These are phyloP conservation scores for Sedum album DNA, from an alignment of 164 flowering plant genomes.

Conservation along the genomic window DNA sequence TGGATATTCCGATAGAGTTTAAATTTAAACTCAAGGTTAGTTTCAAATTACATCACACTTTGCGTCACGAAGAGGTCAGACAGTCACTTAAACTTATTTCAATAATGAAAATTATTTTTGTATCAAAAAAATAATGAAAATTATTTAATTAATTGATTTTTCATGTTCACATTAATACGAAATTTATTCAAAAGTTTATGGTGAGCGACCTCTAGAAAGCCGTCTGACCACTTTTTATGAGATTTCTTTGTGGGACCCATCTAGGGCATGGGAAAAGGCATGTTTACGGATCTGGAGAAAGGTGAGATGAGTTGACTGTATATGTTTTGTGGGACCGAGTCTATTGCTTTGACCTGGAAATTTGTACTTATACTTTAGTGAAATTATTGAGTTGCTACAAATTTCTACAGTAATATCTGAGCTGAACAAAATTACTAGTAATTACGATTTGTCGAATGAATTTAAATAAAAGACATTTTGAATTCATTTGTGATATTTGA, in stretches of 20 bases:
- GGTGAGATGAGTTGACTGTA: neutral
- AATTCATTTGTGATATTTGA: no score
- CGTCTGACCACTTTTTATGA: neutral
- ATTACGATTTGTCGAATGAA: no score
- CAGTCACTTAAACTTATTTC: neutral
- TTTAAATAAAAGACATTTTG: no score
- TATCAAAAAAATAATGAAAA: no score
- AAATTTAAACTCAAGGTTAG: neutral
- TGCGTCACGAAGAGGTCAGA: neutral
- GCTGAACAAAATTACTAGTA: no score
- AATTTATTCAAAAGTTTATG: neutral
- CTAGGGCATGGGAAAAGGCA: slow-evolving; percentile 1
- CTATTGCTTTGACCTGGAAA: neutral
- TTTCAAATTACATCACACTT: neutral
- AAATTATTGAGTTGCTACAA: no score
- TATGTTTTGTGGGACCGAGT: neutral
- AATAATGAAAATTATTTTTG: neutral
- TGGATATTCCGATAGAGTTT: no score
- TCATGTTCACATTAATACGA: neutral
- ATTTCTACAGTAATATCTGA: no score
- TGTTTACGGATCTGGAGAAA: neutral
- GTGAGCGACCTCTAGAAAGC: neutral
- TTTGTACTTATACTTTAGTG: neutral
- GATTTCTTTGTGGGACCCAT: neutral
- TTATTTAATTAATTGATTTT: neutral